Base-by-base conservation (phyloP, 75 land plant genomes). In the Picea glauca region DNA sequence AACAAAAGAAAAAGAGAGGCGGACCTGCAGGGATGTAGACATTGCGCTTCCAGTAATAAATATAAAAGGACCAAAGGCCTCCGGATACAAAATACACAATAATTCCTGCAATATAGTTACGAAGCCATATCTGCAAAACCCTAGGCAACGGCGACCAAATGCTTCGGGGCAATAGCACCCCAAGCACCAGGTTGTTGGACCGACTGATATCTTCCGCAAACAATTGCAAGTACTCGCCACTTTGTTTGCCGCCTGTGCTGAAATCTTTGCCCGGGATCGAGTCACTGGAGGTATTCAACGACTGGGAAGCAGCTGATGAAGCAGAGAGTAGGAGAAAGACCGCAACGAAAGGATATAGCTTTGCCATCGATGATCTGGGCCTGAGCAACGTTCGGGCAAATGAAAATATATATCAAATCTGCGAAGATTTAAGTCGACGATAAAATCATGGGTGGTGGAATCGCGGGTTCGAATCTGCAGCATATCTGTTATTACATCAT, bases 61-160 rank as follows among this genome's bases (percentile, higher is more conserved):
- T 89, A 79, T 86, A 93, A 67, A 94, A 83, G 82, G 93, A 85
- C 99, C 99, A 96, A 62, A 94, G 84, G 38, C 92, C 90, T 3
- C 98, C 99, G n/a, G 97, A 87, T 32, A 85, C 5, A 43, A 96
- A 83, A 83, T 96, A 96, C 33, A 96, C 78, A 12, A 94, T 1
- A 58, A 78, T 3, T 0, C 99, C 99, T 1, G 93, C 98, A 76
- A 94, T 78, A 79, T 87, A 96, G 86, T 96, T 96, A 13, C 99
- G 86, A 54, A 96, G 85, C 98, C 98, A 96, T 1, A 89, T 83
- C 84, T 83, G 92, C 58, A 86, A 15, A 14, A 79, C 32, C 78
- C 89, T 91, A 62, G 97, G 99, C 7, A 89, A 80, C 0, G 83
- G 79, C 11, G 60, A 56, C 80, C 91, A 83, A 56, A 77, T 20